Base-by-base conservation (phyloP, 2,329 filamentous ascomycete species). In the Penicillium freii region DNA sequence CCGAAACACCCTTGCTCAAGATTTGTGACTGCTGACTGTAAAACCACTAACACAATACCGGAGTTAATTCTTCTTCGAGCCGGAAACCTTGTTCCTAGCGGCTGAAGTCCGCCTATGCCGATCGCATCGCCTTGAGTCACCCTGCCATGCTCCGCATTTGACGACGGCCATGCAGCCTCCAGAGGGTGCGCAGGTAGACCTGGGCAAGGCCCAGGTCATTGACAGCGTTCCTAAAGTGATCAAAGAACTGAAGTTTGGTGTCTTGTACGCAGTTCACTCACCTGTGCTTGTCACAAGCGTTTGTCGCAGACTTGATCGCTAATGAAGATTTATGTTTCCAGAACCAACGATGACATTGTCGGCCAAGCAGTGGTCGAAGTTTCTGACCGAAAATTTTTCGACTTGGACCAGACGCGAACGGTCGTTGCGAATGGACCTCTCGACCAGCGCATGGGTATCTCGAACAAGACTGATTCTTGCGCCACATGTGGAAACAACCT, bases 361-460 rank as follows among this genome's bases (percentile, higher is more conserved):
- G 95, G 93, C 71, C 94, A 99, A 77, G 92, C 90, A 62, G 92
- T 97, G 56, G 84, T 97, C 64, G 92, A 97, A 76, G 89, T 99
- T 57, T 95, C 91, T n/a, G 90, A 97, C 73, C 87, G 92, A 68
- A 87, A 92, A 74, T 87, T 97, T 60, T 99, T 96, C 80, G 92
- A 99, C 73, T 85, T 96, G 66, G 87, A 90, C 66, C 87, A 88
- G 69, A 87, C 87, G 69, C 87, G 92, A 71, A 84, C 83, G 51
- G 86, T 92, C 19, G 91, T 89, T 57, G 81, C 84, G 57, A 85
- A 97, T 80, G 94, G 94, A 44, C 91, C 93, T 43, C 85, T 97
- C 62, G 94, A 99, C 75, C 83, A 85, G 61, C 90, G 90, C 71
- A 84, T 99, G 79, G 92, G 92, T 63, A 94, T 91, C 3, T 96